phyloP scores from a whole-genome alignment of 805 yeast genomes.

The Kluyveromyces siamensis region DNA sequence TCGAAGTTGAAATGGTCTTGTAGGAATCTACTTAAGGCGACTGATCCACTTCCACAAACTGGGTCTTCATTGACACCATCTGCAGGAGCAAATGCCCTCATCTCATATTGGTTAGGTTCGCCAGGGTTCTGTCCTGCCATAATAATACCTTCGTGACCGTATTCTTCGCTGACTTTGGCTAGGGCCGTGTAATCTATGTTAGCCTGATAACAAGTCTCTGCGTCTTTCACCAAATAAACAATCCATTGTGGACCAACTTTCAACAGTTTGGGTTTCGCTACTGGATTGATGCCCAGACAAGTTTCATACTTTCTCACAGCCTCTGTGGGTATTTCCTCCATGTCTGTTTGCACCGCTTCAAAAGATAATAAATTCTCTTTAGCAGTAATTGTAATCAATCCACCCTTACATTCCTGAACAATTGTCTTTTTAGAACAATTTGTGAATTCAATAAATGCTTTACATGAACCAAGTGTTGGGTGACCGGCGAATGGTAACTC shows the following conservation, averaged over 20 bases:
- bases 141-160: constrained; percentile 30
- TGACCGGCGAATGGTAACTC: constrained; percentile 61
- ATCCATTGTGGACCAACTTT: constrained; percentile 44
- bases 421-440: constrained; percentile 19
- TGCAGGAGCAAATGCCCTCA: constrained; percentile 37
- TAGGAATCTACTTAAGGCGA: constrained; percentile 24
- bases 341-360: constrained; percentile 12
- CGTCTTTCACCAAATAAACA: constrained; percentile 27
- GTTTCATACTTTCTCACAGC: constrained; percentile 6
- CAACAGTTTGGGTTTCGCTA: constrained; percentile 22
- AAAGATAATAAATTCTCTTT: constrained; percentile 22
- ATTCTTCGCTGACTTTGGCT: constrained; percentile 9
- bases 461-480: constrained; percentile 48
- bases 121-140: constrained; percentile 31
- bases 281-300: constrained; percentile 7
- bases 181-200: constrained; percentile 27
- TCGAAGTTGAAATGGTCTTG: constrained; percentile 17
- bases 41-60: constrained; percentile 46
- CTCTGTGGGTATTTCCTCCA: constrained; percentile 9
- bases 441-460: constrained; percentile 36
- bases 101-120: constrained; percentile 27
- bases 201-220: constrained; percentile 26
- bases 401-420: constrained; percentile 39
- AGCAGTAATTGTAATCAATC: constrained; percentile 31
- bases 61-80: constrained; percentile 40